Conservation (phyloP, 2,329 filamentous ascomycete genomes). For the Pestalotiopsis sp. region DNA sequence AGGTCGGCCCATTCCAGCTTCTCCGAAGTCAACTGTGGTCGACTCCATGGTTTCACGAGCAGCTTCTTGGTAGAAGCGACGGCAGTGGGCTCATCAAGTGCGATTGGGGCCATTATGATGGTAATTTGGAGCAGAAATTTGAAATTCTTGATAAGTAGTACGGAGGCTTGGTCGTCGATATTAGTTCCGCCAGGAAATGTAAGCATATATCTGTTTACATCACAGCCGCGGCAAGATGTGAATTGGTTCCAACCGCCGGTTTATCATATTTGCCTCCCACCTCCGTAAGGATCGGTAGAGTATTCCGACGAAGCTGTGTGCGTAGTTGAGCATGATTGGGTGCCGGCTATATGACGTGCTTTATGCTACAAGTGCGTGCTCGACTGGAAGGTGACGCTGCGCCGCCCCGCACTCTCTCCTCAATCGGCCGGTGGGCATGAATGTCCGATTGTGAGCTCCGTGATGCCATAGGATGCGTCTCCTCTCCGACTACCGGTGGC, state of each 20-base stretch:
- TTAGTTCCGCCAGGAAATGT: no score
- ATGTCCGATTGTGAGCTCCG: neutral
- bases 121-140: neutral
- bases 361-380: conserved; percentile 10
- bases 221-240: neutral
- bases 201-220: neutral
- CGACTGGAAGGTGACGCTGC: neutral
- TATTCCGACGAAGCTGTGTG: neutral
- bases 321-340: conserved; percentile 4
- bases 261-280: neutral
- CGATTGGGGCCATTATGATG: conserved; percentile 29
- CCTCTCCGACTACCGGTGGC: neutral
- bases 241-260: neutral
- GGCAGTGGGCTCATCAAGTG: conserved; percentile 19
- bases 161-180: neutral
- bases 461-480: neutral
- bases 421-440: neutral
- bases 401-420: neutral
- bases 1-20: conserved; percentile 51
- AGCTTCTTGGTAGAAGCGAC: conserved; percentile 14
- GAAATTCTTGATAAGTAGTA: neutral
- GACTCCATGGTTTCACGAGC: conserved; percentile 33
- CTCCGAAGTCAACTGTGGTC: conserved; percentile 30
- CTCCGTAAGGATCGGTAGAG: conserved; percentile 4
- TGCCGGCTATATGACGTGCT: conserved; percentile 9